These are phyloP conservation scores for Kurtzmaniella fragi DNA, from an alignment of 805 yeast species.

Conservation along the genomic window DNA sequence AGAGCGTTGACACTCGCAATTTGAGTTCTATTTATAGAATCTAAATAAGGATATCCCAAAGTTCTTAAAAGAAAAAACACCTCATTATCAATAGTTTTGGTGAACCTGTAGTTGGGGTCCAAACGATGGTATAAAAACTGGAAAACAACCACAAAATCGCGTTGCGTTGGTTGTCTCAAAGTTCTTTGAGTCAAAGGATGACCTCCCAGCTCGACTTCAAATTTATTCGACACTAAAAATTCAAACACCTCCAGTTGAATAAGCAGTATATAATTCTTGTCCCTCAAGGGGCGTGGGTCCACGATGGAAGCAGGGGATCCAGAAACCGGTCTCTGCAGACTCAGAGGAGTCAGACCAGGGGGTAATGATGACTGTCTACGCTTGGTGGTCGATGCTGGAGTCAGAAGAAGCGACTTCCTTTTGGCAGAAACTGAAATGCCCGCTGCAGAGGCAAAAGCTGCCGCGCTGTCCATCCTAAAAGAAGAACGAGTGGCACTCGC, in stretches of 20 bases:
- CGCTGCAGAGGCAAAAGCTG: slow-evolving; percentile 3
- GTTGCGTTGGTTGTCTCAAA: slow-evolving; percentile 76
- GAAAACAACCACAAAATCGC: slow-evolving; percentile 73
- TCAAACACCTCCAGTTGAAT: slow-evolving; percentile 66
- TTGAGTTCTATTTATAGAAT: slow-evolving; percentile 75
- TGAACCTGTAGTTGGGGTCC: slow-evolving; percentile 74
- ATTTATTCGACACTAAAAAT: slow-evolving; percentile 57
- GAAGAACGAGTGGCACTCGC: slow-evolving; percentile 13
- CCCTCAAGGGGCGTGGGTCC: slow-evolving; percentile 79
- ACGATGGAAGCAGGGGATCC: slow-evolving; percentile 8
- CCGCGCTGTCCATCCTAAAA: slow-evolving; percentile 6
- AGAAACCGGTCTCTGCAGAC: slow-evolving; percentile 12
- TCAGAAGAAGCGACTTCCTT: slow-evolving; percentile 24
- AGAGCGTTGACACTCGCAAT: slow-evolving; percentile 89
- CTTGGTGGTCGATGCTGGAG: slow-evolving; percentile 29
- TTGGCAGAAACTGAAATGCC: slow-evolving; percentile 11
- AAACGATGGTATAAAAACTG: slow-evolving; percentile 72
- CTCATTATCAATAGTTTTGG: slow-evolving; percentile 68
- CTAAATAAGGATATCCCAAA: slow-evolving; percentile 75
- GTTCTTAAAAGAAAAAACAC: slow-evolving; percentile 62
- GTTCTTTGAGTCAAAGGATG: slow-evolving; percentile 63
- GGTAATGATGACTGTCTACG: slow-evolving; percentile 17
- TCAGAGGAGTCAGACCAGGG: slow-evolving; percentile 8
- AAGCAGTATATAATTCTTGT: slow-evolving; percentile 57
- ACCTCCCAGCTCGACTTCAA: slow-evolving; percentile 64